Evolutionary conservation across 352 stramenopile genomes (phyloP).

Genomic region (Globisporangium camurandrum): DNA sequence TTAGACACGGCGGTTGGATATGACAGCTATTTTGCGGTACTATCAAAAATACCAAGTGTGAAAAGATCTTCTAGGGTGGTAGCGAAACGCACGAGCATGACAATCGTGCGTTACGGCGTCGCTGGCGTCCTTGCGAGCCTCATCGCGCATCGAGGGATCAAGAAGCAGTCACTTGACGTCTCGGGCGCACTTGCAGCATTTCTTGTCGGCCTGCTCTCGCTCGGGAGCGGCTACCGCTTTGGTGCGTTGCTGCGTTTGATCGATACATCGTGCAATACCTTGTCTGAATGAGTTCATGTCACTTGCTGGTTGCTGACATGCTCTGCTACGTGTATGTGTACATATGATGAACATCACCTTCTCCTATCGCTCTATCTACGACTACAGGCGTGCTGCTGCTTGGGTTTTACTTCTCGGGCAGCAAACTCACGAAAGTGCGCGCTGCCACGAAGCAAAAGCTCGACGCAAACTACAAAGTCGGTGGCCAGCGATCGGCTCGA

Average conservation of each 20-base stretch:
- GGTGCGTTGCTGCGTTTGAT: conserved; percentile 18
- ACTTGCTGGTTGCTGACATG: not conserved
- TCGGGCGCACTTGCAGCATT: conserved; percentile 56
- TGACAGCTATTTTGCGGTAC: too few relatives aligned
- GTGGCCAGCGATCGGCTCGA: conserved; percentile 62
- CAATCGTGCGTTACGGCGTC: conserved; percentile 29
- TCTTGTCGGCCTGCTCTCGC: conserved; percentile 57
- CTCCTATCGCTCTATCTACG: too few relatives aligned
- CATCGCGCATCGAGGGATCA: conserved; percentile 43
- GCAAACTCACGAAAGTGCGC: conserved; percentile 76
- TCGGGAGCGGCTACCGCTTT: conserved; percentile 59
- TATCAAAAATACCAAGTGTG: too few relatives aligned
- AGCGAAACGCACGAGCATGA: too few relatives aligned
- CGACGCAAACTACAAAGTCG: conserved; percentile 70
- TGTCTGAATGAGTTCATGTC: too few relatives aligned
- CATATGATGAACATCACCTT: conserved; percentile 3
- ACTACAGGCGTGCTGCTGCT: conserved; percentile 71
- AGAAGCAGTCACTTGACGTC: conserved; percentile 57
- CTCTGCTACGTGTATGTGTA: not conserved
- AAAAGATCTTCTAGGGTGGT: too few relatives aligned
- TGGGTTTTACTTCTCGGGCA: conserved; percentile 81
- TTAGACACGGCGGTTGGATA: too few relatives aligned
- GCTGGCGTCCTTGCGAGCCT: conserved; percentile 31
- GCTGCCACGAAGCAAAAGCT: conserved; percentile 47
- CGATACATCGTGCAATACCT: too few relatives aligned